Percentiles rank a stretch among this genome's conserved stretches.
These are phyloP conservation scores for Phyllosticta capitalensis DNA, from an alignment of 2,329 filamentous ascomycete genomes.

Conservation along the genomic window DNA sequence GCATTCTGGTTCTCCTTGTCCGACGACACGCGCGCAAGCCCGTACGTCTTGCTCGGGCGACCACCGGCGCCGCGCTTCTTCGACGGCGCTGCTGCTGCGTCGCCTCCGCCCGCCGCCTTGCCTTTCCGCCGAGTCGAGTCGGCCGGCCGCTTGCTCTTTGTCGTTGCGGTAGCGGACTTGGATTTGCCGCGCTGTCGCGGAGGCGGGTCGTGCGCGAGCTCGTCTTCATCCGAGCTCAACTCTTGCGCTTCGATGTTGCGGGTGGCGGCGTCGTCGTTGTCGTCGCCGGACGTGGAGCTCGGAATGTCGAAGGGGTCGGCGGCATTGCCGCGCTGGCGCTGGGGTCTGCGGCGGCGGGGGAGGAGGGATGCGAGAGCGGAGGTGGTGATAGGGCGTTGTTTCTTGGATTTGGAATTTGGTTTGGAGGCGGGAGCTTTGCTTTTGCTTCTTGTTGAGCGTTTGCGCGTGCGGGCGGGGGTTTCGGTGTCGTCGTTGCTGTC, in stretches of 20 bases:
- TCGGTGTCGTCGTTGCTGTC: conserved; percentile 27
- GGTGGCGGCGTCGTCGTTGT: neutral
- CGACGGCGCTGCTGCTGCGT: neutral
- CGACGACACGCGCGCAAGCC: conserved; percentile 15
- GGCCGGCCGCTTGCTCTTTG: conserved; percentile 15
- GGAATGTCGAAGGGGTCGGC: conserved; percentile 33
- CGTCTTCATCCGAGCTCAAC: conserved; percentile 33
- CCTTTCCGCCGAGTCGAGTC: neutral
- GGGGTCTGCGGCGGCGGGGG: conserved; percentile 28
- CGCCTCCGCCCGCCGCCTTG: conserved; percentile 12
- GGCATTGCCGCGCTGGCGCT: conserved; percentile 4
- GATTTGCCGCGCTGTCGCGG: neutral
- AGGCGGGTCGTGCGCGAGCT: conserved; percentile 20
- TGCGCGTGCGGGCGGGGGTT: conserved; percentile 5
- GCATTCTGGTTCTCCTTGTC: conserved; percentile 34
- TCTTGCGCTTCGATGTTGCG: conserved; percentile 5
- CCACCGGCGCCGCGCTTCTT: conserved; percentile 16
- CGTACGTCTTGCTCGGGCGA: conserved; percentile 20
- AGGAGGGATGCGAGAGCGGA: conserved; percentile 36
- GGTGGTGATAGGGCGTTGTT: conserved; percentile 26
- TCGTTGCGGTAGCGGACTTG: conserved; percentile 13
- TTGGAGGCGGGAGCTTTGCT: conserved; percentile 14
- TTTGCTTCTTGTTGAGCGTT: conserved; percentile 17
- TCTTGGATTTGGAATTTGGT: conserved; percentile 10
- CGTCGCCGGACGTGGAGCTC: conserved; percentile 22